Percentiles rank a stretch among this genome's conserved stretches.
Conservation (phyloP, 352 stramenopile genomes). For the Phytopythium kandeliae region DNA sequence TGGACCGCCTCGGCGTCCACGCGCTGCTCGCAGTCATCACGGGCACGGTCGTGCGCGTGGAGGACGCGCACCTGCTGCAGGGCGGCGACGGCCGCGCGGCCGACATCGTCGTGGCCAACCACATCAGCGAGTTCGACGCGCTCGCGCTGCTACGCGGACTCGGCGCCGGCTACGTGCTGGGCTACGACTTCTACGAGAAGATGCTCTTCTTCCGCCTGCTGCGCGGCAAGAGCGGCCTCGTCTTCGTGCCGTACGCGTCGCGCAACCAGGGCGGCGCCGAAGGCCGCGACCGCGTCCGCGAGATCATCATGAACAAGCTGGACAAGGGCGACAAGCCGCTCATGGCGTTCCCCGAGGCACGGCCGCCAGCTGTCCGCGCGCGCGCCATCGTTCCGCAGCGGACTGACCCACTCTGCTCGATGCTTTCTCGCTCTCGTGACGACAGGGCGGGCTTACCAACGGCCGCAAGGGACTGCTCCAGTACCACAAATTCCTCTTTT, state of each 20-base stretch:
- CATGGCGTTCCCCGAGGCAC: conserved; percentile 53
- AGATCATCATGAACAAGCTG: conserved; percentile 63
- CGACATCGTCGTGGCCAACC: conserved; percentile 62
- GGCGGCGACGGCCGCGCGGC: conserved; percentile 8
- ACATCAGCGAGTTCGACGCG: conserved; percentile 73
- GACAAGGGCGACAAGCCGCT: conserved; percentile 42
- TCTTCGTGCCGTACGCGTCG: conserved; percentile 69
- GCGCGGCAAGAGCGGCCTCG: conserved; percentile 49
- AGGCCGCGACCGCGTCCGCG: conserved; percentile 42
- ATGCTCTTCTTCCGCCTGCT: conserved; percentile 67
- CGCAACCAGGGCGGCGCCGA: conserved; percentile 41
- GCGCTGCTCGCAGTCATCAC: conserved; percentile 33
- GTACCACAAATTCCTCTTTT: conserved; percentile 81
- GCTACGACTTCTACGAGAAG: conserved; percentile 84
- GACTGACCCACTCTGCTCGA: background rate
- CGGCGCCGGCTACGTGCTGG: conserved; percentile 47
- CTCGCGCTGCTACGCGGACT: conserved; percentile 42
- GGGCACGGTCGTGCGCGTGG: conserved; percentile 35
- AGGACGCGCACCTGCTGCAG: conserved; percentile 33
- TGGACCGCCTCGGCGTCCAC: conserved; percentile 37
- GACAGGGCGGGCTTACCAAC: conserved; percentile 64
- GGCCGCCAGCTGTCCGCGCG: background rate
- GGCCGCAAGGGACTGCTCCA: conserved; percentile 55
- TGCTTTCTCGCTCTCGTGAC: background rate
- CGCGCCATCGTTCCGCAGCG: background rate